phyloP scores from a whole-genome alignment of 169 alveolate genomes.

The Plasmodium gonderi region DNA sequence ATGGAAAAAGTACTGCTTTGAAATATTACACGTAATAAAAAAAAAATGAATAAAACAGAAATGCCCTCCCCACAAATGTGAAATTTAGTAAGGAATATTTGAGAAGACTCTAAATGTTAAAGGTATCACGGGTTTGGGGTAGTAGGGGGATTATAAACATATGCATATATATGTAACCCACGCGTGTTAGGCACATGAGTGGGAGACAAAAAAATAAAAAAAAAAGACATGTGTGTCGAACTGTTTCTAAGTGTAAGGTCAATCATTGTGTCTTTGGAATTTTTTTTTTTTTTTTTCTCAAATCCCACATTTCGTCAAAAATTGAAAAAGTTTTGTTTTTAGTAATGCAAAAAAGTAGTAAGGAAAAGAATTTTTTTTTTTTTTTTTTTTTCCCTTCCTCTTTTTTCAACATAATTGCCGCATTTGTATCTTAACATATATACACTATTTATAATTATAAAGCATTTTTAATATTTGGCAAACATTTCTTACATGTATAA shows the following conservation, averaged over 20 bases:
- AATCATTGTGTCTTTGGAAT: neutral
- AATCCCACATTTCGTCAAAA: neutral
- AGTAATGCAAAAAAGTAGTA: too few species aligned
- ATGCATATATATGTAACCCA: neutral
- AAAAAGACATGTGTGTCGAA: neutral
- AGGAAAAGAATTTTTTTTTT: constrained; percentile 13
- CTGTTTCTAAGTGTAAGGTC: neutral
- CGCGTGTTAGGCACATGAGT: neutral
- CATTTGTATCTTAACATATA: too few species aligned
- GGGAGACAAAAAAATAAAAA: neutral
- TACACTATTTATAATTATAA: too few species aligned
- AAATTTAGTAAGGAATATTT: neutral
- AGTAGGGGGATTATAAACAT: neutral
- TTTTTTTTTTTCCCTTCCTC: too few species aligned
- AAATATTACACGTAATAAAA: neutral
- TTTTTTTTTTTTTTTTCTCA: neutral
- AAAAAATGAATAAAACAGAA: neutral
- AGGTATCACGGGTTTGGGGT: neutral
- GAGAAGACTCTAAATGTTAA: neutral
- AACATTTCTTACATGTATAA: too few species aligned
- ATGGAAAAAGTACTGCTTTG: neutral
- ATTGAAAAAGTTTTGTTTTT: neutral
- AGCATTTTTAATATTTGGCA: too few species aligned
- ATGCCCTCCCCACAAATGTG: neutral
- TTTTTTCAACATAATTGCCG: too few species aligned